These are phyloP conservation scores for Thuja plicata DNA, from an alignment of 83 land plant species.

Conservation along the genomic window DNA sequence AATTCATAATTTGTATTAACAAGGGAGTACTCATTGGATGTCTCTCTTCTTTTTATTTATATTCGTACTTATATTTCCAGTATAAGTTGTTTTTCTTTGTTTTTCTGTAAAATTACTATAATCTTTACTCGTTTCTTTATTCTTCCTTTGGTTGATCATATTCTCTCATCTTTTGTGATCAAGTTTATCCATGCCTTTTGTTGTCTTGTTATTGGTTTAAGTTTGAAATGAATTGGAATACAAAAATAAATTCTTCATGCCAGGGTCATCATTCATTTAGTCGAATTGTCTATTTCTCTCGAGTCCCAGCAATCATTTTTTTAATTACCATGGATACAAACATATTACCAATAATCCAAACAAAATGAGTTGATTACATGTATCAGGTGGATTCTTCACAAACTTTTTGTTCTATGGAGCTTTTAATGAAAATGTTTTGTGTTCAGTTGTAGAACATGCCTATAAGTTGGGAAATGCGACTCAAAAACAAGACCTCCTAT, in stretches of 20 bases:
- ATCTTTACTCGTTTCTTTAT: background rate
- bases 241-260: background rate
- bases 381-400: background rate
- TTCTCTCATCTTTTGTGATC: background rate
- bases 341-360: background rate
- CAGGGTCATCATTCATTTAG: background rate
- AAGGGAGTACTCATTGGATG: background rate
- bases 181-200: background rate
- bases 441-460: slow-evolving; percentile 92
- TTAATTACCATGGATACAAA: background rate
- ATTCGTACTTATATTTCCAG: slow-evolving; percentile 1
- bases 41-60: background rate
- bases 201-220: background rate
- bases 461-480: slow-evolving; percentile 74
- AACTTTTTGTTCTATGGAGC: background rate
- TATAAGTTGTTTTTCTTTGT: background rate
- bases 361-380: background rate
- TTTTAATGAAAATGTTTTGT: slow-evolving; percentile 10
- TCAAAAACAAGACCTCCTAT: slow-evolving; percentile 73
- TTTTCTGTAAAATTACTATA: background rate
- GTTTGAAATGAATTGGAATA: background rate
- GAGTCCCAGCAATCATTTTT: background rate
- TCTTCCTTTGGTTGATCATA: background rate
- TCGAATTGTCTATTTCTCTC: background rate
- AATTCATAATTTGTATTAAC: background rate